phyloP scores from a whole-genome alignment of 352 stramenopile genomes.

The Elongisporangium senticosum region DNA sequence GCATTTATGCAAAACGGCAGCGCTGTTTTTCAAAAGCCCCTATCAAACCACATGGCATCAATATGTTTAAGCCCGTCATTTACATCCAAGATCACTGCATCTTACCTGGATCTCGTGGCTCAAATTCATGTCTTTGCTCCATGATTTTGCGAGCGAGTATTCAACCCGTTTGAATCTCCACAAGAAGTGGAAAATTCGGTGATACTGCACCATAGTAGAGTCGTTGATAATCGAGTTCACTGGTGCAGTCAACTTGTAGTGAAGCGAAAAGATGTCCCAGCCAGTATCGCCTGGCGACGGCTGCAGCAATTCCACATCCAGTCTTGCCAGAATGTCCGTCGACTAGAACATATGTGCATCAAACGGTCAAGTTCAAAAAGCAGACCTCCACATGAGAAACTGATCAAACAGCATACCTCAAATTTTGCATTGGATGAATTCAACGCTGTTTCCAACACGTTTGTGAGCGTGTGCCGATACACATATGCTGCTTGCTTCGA shows the following conservation, averaged over 20 bases:
- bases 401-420: constrained; percentile 47
- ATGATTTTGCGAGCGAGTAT: constrained; percentile 93
- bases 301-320: constrained; percentile 90
- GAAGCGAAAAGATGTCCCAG: constrained; percentile 93
- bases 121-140: constrained; percentile 95
- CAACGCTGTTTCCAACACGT: constrained; percentile 92
- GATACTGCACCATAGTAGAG: constrained; percentile 78
- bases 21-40: constrained; percentile 52
- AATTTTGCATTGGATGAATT: constrained; percentile 95
- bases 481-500: constrained; percentile 88
- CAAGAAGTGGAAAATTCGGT: constrained; percentile 88
- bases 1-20: constrained; percentile 86
- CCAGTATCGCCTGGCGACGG: constrained; percentile 81
- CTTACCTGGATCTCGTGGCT: constrained; percentile 89
- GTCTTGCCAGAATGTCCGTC: constrained; percentile 86
- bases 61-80: constrained; percentile 13
- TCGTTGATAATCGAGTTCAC: constrained; percentile 89
- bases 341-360: constrained; percentile 26
- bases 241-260: constrained; percentile 85
- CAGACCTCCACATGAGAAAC: not conserved
- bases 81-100: not conserved
- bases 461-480: constrained; percentile 94
- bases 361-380: not conserved
- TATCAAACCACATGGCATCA: constrained; percentile 21
- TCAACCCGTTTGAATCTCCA: constrained; percentile 89